Evolutionary conservation across 177 flowering plant species (phyloP).

Genomic region (Vitis hybrid): DNA sequence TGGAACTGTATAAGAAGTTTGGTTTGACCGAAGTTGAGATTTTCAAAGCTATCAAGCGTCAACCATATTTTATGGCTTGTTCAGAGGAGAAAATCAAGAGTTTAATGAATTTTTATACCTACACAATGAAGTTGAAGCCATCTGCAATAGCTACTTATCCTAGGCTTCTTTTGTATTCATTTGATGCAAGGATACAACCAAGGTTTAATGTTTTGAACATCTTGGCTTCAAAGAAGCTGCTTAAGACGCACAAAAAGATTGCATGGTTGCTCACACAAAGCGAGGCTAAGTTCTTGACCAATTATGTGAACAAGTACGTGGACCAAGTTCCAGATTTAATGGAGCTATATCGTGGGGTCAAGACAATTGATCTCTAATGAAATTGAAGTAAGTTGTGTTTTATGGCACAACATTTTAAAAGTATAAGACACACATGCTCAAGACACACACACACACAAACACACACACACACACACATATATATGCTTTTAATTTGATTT

Average conservation of each 20-base stretch:
- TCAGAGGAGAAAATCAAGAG: conserved; percentile 24
- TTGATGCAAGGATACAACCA: conserved; percentile 20
- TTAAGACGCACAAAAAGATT: not conserved
- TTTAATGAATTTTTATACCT: conserved; percentile 10
- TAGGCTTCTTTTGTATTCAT: not conserved
- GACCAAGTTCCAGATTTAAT: conserved; percentile 12
- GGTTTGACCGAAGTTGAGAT: conserved; percentile 23
- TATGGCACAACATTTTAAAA: too few species aligned
- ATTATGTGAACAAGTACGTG: conserved; percentile 2
- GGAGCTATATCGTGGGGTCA: conserved; percentile 6
- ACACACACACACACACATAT: too few species aligned
- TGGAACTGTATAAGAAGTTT: conserved; percentile 17
- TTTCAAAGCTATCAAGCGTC: conserved; percentile 6
- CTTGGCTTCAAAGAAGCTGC: conserved; percentile 16
- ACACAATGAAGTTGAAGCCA: conserved; percentile 17
- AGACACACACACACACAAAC: too few species aligned
- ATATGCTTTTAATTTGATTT: too few species aligned
- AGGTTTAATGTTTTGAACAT: conserved; percentile 17
- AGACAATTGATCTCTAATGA: too few species aligned
- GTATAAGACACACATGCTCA: too few species aligned
- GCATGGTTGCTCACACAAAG: not conserved
- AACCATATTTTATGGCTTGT: conserved; percentile 11
- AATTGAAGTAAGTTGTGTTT: too few species aligned
- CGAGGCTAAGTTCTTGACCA: conserved; percentile 2
- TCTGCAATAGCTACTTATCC: conserved; percentile 6